Evolutionary conservation across 2,329 filamentous ascomycete genomes (phyloP).

Genomic region (Monilinia fructicola): DNA sequence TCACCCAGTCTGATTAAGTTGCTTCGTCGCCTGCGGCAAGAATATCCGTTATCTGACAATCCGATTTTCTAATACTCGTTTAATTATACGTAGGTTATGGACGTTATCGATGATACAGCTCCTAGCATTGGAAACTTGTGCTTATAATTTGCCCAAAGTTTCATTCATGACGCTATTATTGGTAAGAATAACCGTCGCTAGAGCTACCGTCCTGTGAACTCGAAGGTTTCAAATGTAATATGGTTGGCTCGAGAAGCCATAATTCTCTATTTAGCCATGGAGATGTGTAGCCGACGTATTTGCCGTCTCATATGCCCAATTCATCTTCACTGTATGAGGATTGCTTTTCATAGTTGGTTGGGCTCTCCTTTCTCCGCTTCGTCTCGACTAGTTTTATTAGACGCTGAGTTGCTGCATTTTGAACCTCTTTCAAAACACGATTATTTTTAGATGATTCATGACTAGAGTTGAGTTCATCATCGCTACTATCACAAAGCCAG

Average conservation of each 20-base stretch:
- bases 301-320: constrained; percentile 35
- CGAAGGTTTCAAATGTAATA: neutral
- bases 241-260: neutral
- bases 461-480: constrained; percentile 37
- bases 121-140: neutral
- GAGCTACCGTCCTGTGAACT: neutral
- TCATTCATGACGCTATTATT: neutral
- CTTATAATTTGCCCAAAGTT: neutral
- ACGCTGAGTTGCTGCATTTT: constrained; percentile 20
- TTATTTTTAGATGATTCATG: constrained; percentile 29
- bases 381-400: neutral
- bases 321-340: constrained; percentile 36
- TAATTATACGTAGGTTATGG: neutral
- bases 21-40: neutral
- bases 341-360: neutral
- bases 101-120: constrained; percentile 3
- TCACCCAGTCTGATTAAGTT: neutral
- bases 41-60: neutral
- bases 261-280: neutral
- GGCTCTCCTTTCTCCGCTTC: neutral
- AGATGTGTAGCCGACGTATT: neutral
- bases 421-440: constrained; percentile 28
- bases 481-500: constrained; percentile 34
- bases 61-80: constrained; percentile 1
- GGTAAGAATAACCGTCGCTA: neutral